Evolutionary conservation across 345 rosid species (phyloP), one percentile per base, ranked within the genome.

Genomic region (Salix caprea): DNA sequence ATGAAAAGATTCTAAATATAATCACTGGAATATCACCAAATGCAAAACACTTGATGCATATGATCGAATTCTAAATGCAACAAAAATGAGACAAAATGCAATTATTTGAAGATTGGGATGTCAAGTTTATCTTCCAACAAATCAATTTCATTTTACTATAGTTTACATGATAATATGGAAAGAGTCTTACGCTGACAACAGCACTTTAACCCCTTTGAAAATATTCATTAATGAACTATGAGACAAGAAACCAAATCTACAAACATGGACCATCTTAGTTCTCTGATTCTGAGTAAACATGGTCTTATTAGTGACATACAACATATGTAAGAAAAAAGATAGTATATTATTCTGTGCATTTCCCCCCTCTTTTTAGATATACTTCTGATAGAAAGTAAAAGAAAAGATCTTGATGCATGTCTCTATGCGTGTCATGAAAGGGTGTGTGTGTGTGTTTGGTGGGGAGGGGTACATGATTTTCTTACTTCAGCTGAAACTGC

Each of bases 401-500:
- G 60, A 69, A 67, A 70, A 56, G n/a, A 56, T 21, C 23, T n/a
- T 23, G 3, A 56, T n/a, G 61, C 26, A 7, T 21, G 61, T n/a
- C 61, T 21, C 61, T 21, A 1, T 1, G 61, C 23, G 10, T 8
- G 13, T 1, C 44, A 40, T 40, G 44, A 10, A 39, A 40, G 44
- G 44, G 44, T 40, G 42, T 39, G 42, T 37, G 42, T 39, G 42
- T 8, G 2, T 40, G 71, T 4, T 7, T 26, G 10, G 42, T 4
- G 75, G 21, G 18, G 7, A 36, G n/a, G 64, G 50, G 46, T 24
- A 50, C 14, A 30, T 6, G 24, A 24, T 26, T 30, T 39, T 13
- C 77, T 87, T 85, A 93, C 99, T 83, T 96, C 99, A 82, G 99
- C 99, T 74, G 99, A 96, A 77, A 92, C 95, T 77, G 99, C 98